Conservation (phyloP, 805 yeast species). For the Scheffersomyces spartinae region DNA sequence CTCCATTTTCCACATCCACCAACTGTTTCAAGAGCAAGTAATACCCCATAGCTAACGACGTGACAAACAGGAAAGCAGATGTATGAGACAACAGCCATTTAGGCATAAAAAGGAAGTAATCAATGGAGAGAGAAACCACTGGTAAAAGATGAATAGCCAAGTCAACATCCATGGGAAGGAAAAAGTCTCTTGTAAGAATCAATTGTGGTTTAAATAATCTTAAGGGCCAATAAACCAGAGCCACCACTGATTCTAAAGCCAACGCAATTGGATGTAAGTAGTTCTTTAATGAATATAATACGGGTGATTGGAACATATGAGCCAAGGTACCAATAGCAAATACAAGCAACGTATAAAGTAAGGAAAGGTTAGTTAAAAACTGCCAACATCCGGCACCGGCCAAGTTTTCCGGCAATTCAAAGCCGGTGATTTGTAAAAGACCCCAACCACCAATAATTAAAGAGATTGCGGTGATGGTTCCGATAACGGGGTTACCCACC, state of each 20-base stretch:
- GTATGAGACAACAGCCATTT: constrained; percentile 22
- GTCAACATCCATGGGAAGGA: constrained; percentile 41
- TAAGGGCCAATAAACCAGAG: constrained; percentile 60
- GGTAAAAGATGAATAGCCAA: constrained; percentile 53
- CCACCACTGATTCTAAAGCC: constrained; percentile 49
- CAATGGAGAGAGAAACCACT: constrained; percentile 35
- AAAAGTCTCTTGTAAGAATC: constrained; percentile 23
- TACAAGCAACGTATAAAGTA: constrained; percentile 34
- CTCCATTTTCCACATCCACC: constrained; percentile 35
- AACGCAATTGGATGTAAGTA: constrained; percentile 42
- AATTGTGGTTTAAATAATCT: constrained; percentile 38
- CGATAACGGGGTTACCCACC: constrained; percentile 20
- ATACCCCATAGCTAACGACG: constrained; percentile 33
- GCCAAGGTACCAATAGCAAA: constrained; percentile 26
- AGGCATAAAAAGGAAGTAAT: constrained; percentile 44
- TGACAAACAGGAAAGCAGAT: constrained; percentile 29
- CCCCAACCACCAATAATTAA: constrained; percentile 19
- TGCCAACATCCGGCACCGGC: constrained; percentile 57
- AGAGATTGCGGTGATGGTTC: constrained; percentile 13
- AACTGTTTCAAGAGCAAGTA: constrained; percentile 40
- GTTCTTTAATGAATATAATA: constrained; percentile 23
- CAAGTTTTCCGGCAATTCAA: constrained; percentile 37
- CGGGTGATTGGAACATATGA: constrained; percentile 14
- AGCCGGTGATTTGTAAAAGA: constrained; percentile 7
- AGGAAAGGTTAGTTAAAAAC: constrained; percentile 59